These are phyloP conservation scores for Emmonsia crescens DNA, from an alignment of 2,329 filamentous ascomycete species.

Conservation along the genomic window DNA sequence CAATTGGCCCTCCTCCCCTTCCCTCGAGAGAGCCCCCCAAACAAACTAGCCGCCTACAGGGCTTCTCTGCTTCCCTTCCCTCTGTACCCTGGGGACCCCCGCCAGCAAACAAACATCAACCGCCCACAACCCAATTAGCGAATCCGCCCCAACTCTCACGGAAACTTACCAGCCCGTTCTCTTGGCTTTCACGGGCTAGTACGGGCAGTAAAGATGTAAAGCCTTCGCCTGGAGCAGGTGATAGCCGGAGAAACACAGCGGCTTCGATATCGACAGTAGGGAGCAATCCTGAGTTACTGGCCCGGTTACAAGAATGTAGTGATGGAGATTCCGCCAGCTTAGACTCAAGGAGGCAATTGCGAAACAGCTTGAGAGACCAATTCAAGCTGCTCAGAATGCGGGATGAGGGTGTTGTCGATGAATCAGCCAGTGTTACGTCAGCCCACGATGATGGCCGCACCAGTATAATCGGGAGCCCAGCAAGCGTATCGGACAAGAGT, in stretches of 20 bases:
- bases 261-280: slow-evolving; percentile 68
- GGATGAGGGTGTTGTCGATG: slow-evolving; percentile 56
- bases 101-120: slow-evolving; percentile 28
- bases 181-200: slow-evolving; percentile 66
- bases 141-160: slow-evolving; percentile 37
- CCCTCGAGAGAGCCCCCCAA: slow-evolving; percentile 26
- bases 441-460: slow-evolving; percentile 33
- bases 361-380: slow-evolving; percentile 62
- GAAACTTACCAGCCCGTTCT: slow-evolving; percentile 80
- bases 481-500: slow-evolving; percentile 37
- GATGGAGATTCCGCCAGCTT: slow-evolving; percentile 45
- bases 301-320: slow-evolving; percentile 57
- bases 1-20: slow-evolving; percentile 20
- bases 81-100: slow-evolving; percentile 61
- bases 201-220: slow-evolving; percentile 44
- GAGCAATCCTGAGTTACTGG: slow-evolving; percentile 71
- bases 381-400: slow-evolving; percentile 68
- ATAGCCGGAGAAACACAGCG: slow-evolving; percentile 58
- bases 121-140: slow-evolving; percentile 27
- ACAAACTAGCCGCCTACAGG: slow-evolving; percentile 33
- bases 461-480: slow-evolving; percentile 38
- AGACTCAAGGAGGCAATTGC: slow-evolving; percentile 38
- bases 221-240: slow-evolving; percentile 43
- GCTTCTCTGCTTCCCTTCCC: slow-evolving; percentile 61
- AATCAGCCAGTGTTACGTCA: slow-evolving; percentile 41